Evolutionary conservation across 148 eudicot species (phyloP).

Genomic region (Suaeda aralocaspica): DNA sequence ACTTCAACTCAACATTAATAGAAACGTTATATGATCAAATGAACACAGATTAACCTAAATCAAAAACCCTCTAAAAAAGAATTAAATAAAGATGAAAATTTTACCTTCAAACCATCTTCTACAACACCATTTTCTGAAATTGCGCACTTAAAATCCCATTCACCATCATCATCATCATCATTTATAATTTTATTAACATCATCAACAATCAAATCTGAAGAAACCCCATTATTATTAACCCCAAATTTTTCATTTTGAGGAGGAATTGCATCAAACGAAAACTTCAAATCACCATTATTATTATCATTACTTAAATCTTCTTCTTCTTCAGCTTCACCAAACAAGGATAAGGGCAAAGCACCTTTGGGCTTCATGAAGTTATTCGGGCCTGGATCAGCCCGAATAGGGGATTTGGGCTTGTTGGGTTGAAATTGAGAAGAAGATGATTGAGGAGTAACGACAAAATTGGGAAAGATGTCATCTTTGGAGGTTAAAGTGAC

Average conservation of each 20-base stretch:
- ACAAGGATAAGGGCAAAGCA: slow-evolving; percentile 66
- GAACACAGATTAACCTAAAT: background rate
- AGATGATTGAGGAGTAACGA: slow-evolving; percentile 25
- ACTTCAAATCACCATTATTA: background rate
- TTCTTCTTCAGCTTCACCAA: slow-evolving; percentile 48
- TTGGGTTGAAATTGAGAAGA: slow-evolving; percentile 13
- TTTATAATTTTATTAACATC: no score
- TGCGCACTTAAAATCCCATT: slow-evolving; percentile 80
- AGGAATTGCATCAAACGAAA: slow-evolving; percentile 10
- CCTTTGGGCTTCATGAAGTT: slow-evolving; percentile 43
- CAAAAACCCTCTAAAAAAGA: background rate
- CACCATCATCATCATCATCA: slow-evolving; percentile 42
- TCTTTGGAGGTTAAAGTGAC: slow-evolving; percentile 26
- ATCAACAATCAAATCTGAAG: slow-evolving; percentile 16
- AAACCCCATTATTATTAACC: slow-evolving; percentile 16
- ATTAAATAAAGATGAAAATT: background rate
- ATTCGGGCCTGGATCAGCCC: slow-evolving; percentile 6
- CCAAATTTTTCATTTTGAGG: slow-evolving; percentile 15
- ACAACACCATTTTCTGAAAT: slow-evolving; percentile 21
- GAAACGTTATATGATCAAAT: background rate
- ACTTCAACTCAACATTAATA: background rate
- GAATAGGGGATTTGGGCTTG: background rate
- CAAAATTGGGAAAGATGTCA: slow-evolving; percentile 62
- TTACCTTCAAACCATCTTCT: slow-evolving; percentile 37
- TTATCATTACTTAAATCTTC: background rate